These are phyloP conservation scores for Hypholoma fasciculare DNA, from an alignment of 768 basidiomycete species.

Conservation along the genomic window DNA sequence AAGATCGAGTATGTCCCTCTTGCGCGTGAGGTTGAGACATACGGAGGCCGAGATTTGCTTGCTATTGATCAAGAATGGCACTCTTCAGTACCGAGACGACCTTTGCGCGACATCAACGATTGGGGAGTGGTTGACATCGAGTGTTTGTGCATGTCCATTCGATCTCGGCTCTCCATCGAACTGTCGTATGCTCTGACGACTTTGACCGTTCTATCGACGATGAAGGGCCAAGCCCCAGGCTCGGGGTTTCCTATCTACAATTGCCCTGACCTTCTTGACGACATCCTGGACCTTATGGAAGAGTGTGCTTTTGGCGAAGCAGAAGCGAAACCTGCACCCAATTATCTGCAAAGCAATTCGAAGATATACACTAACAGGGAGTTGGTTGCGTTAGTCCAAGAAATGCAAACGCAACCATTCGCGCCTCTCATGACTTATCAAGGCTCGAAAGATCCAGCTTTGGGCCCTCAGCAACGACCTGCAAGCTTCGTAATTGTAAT, in stretches of 20 bases:
- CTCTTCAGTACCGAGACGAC: slow-evolving; percentile 50
- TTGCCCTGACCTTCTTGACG: slow-evolving; percentile 81
- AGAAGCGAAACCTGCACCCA: slow-evolving; percentile 28
- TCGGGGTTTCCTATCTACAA: slow-evolving; percentile 76
- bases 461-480: slow-evolving; percentile 65
- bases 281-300: slow-evolving; percentile 83
- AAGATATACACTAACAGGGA: slow-evolving; percentile 64
- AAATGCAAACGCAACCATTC: slow-evolving; percentile 61
- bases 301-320: slow-evolving; percentile 70
- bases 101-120: slow-evolving; percentile 73
- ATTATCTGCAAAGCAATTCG: slow-evolving; percentile 28
- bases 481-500: slow-evolving; percentile 69
- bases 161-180: slow-evolving; percentile 82
- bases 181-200: slow-evolving; percentile 90
- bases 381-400: slow-evolving; percentile 56
- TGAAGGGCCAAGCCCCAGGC: slow-evolving; percentile 63
- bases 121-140: slow-evolving; percentile 92
- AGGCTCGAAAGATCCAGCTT: slow-evolving; percentile 46
- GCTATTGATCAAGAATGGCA: slow-evolving; percentile 61
- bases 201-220: slow-evolving; percentile 76
- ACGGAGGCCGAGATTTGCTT: slow-evolving; percentile 81
- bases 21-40: slow-evolving; percentile 69
- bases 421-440: slow-evolving; percentile 50
- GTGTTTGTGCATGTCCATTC: slow-evolving; percentile 89
- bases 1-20: slow-evolving; percentile 90